Base-by-base conservation (phyloP, 2,329 filamentous ascomycete species). In the Penicillium sp. region DNA sequence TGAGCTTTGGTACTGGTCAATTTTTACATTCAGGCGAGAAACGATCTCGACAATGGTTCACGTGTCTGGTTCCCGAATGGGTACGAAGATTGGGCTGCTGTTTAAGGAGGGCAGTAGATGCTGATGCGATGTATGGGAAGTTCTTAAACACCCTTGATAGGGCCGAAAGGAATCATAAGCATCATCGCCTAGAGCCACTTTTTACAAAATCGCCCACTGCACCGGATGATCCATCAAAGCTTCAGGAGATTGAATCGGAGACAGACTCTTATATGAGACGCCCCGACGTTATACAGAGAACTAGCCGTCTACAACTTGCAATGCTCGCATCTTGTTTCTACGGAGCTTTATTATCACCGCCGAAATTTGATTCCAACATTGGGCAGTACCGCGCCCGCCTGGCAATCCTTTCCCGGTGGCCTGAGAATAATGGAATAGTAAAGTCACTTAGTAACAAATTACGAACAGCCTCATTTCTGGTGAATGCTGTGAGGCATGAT, bases 281-380 rank as follows among this genome's bases (percentile, higher is more conserved):
- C 21, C 29, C 47, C 21, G 21, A 42, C 10, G 38, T 33, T 10
- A 42, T 24, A 16, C 21, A 16, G 26, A 36, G 4, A 7, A 43
- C 39, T 10, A 28, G n/a, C 34, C 38, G 26, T 4, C 31, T 49
- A 36, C 29, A 34, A 34, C 39, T 49, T n/a, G 47, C 47, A 13
- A 49, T 49, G 47, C 39, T 49, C 26, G 47, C 47, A 18, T 49
- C 47, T 34, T 49, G 47, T 12, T 49, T 49, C 39, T 49, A 43
- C 18, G 41, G 31, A 28, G 42, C 47, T n/a, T 42, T 49, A n/a
- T 31, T 33, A 8, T 43, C 39, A 33, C 31, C 42, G 29, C 47
- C 47, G 15, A 21, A 6, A 2, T 36, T 43, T 36, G 39, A 49
- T 21, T 42, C 47, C 21, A 18, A 12, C 18, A 9, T 28, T n/a